phyloP scores from a whole-genome alignment of 2,329 filamentous ascomycete genomes.

The Podosphaera xanthii region DNA sequence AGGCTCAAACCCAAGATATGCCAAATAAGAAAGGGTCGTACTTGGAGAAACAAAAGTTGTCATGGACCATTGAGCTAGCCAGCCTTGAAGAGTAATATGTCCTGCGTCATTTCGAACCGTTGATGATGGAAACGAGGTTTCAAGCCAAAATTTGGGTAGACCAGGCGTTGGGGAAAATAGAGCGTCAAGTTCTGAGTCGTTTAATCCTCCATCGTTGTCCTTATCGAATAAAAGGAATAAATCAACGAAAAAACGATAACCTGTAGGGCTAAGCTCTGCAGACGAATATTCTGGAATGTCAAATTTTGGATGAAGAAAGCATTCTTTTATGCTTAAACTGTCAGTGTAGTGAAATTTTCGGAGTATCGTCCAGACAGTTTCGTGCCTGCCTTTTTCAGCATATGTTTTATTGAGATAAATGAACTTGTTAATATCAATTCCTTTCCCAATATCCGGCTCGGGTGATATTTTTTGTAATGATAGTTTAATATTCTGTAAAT shows the following conservation, averaged over 20 bases:
- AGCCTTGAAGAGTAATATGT: conserved; percentile 86
- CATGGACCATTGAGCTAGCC: conserved; percentile 99
- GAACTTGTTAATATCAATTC: conserved; percentile 67
- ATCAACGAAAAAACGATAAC: conserved; percentile 95
- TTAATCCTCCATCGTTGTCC: conserved; percentile 88
- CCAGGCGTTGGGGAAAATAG: conserved; percentile 88
- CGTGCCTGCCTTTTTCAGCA: conserved; percentile 88
- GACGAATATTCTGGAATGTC: conserved; percentile 84
- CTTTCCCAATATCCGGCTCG: conserved; percentile 37
- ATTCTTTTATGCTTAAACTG: conserved; percentile 75
- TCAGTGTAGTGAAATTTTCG: conserved; percentile 92
- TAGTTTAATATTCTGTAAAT: conserved; percentile 76
- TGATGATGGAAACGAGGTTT: conserved; percentile 74
- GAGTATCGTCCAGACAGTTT: conserved; percentile 95
- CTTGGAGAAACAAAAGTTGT: conserved; percentile 92
- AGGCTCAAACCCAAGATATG: conserved; percentile 85
- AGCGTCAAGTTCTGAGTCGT: conserved; percentile 61
- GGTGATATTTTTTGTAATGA: conserved; percentile 52
- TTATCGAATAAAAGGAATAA: conserved; percentile 88
- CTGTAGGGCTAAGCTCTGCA: conserved; percentile 77
- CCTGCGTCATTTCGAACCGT: conserved; percentile 91
- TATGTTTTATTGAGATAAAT: conserved; percentile 86
- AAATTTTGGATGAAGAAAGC: conserved; percentile 77
- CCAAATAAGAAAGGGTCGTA: conserved; percentile 85
- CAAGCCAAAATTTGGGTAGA: conserved; percentile 64